Evolutionary conservation across 441 rosid species (phyloP).

Genomic region (Adansonia rubrostipa): DNA sequence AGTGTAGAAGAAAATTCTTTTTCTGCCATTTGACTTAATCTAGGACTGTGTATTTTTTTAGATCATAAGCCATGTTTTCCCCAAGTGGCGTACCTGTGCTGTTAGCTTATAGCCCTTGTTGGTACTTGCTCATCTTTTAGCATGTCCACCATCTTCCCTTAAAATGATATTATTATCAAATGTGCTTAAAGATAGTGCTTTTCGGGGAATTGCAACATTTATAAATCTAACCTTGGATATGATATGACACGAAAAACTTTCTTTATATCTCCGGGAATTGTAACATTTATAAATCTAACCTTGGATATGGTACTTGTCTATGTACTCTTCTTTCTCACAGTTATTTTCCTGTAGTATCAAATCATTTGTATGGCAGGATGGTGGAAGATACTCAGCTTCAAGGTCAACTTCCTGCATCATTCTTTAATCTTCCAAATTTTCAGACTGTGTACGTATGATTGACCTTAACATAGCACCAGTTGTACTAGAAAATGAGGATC

Average conservation of each 20-base stretch:
- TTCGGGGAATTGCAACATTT: neutral
- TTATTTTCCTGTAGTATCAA: neutral
- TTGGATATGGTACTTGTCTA: no score
- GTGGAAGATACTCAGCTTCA: conserved; percentile 58
- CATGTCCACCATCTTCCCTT: neutral
- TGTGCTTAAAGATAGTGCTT: neutral
- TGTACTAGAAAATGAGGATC: neutral
- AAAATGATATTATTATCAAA: neutral
- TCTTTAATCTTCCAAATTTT: conserved; percentile 60
- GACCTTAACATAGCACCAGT: neutral
- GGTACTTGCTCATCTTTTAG: no score
- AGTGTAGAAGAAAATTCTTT: neutral
- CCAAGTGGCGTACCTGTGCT: no score
- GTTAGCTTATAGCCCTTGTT: no score
- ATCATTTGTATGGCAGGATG: conserved; percentile 47
- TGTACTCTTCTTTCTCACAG: neutral
- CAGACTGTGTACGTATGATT: conserved; percentile 61
- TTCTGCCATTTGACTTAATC: no score
- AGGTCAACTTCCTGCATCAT: conserved; percentile 53
- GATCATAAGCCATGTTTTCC: no score
- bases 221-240: neutral
- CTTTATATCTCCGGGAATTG: neutral
- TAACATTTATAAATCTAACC: neutral
- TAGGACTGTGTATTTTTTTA: no score
- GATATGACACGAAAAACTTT: no score